A percentile compares a stretch with the other conserved stretches of the same genome.
These are phyloP conservation scores for Boletus tylopilopsis DNA, from an alignment of 768 basidiomycete species.

Conservation along the genomic window DNA sequence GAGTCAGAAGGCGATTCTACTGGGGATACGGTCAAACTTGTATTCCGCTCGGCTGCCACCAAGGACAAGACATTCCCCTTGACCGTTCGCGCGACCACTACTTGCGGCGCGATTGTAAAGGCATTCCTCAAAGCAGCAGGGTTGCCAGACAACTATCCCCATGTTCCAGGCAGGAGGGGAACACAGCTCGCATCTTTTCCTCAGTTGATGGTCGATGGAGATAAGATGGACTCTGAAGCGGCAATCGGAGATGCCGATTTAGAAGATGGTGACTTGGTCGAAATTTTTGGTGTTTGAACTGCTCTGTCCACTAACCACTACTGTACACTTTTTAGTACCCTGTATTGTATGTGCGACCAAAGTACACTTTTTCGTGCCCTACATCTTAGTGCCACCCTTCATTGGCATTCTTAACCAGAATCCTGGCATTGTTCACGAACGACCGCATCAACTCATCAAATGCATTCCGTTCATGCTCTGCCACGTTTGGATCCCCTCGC, in stretches of 20 bases:
- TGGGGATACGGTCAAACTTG: slow-evolving; percentile 58
- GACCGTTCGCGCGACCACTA: slow-evolving; percentile 71
- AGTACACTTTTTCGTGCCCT: background rate
- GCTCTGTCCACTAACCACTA: slow-evolving; percentile 6
- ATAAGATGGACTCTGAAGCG: slow-evolving; percentile 54
- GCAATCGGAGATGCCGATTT: slow-evolving; percentile 66
- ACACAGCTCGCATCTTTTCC: slow-evolving; percentile 23
- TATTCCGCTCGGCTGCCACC: slow-evolving; percentile 53
- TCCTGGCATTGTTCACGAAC: slow-evolving; percentile 90
- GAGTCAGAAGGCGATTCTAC: slow-evolving; percentile 36
- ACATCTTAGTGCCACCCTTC: slow-evolving; percentile 40
- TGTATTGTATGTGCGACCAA: background rate
- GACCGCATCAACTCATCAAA: slow-evolving; percentile 92
- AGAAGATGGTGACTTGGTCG: slow-evolving; percentile 79
- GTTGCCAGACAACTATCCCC: slow-evolving; percentile 51
- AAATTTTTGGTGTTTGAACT: slow-evolving; percentile 57
- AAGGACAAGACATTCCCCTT: slow-evolving; percentile 54
- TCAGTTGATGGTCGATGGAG: slow-evolving; percentile 63
- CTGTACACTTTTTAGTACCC: slow-evolving; percentile 10
- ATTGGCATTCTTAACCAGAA: slow-evolving; percentile 74
- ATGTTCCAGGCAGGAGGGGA: slow-evolving; percentile 31
- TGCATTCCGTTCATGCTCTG: slow-evolving; percentile 63
- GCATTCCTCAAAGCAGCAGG: slow-evolving; percentile 71
- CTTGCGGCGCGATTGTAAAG: slow-evolving; percentile 69
- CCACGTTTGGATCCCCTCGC: slow-evolving; percentile 54